Base-by-base conservation (phyloP, 306 rosid species). In the Lithocarpus polystachyus region DNA sequence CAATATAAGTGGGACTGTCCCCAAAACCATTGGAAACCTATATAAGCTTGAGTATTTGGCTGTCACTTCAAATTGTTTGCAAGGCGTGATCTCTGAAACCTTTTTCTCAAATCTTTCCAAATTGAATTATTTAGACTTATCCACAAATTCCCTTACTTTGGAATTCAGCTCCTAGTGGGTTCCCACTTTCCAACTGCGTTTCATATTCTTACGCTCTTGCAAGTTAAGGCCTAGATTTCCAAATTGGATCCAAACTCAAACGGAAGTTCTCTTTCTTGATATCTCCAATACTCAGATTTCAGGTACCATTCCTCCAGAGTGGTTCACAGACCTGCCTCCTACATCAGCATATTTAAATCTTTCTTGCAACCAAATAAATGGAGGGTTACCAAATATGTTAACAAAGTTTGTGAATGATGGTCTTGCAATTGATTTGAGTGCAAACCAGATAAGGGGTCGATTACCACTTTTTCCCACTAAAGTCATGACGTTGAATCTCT, bases 311-410 rank as follows among this genome's bases (percentile, higher is more conserved):
- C 51, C 13, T 0, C 3, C 51, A 43, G 13, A 9, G 12, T 43
- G 51, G 13, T 43, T 43, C 10, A 43, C 51, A 43, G 1, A 43
- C 51, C 51, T 43, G 51, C 51, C 13, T 43, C 51, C 51, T 9
- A 43, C 0, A 8, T 43, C 9, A 10, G 12, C 12, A 43, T 48
- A 18, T 19, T 22, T 86, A 59, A 67, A 80, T 62, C 84, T 86
- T 75, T 82, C 87, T 4, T 15, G 4, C 5, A 86, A 86, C 35
- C 68, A 54, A 18, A 56, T 86, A 31, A n/a, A n/a, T 40, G 86
- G 84, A 2, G 13, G 29, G 17, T 68, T 82, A 61, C 80, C 77
- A 2, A 31, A 80, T 31, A 43, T 11, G 35, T 73, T 33, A 33
- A 33, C 1, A 13, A 67, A 2, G 72, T 77, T 11, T 5, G 37